Percentiles rank a stretch among this genome's conserved stretches.
Conservation (phyloP, 2,329 filamentous ascomycete species). For the Aspergillus spinulosporus region DNA sequence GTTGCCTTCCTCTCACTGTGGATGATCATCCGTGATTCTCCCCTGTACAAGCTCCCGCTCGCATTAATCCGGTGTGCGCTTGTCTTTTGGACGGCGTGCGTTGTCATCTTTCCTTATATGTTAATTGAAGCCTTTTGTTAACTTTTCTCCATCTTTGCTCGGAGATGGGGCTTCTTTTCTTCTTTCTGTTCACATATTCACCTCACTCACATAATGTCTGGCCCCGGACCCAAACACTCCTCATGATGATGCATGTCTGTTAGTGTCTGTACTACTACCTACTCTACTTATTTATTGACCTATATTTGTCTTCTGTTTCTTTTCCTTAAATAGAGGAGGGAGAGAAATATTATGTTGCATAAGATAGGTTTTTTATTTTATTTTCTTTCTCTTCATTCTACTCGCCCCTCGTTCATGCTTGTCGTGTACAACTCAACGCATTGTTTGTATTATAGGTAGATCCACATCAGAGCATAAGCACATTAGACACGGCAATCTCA, state of each 20-base stretch:
- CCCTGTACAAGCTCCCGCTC: slow-evolving; percentile 60
- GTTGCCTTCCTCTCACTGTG: slow-evolving; percentile 88
- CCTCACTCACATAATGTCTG: neutral
- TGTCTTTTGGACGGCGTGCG: slow-evolving; percentile 76
- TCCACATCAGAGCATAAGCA: too few species aligned
- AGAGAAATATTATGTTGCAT: neutral
- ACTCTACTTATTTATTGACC: neutral
- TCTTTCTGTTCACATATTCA: neutral
- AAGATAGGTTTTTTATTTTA: neutral
- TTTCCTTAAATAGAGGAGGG: neutral
- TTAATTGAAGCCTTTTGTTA: slow-evolving; percentile 61
- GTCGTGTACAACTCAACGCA: too few species aligned
- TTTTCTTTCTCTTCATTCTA: too few species aligned
- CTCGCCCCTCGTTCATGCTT: too few species aligned
- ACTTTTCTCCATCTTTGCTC: neutral
- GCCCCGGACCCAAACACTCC: neutral
- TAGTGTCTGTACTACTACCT: neutral
- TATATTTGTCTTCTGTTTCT: neutral
- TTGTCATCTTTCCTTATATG: slow-evolving; percentile 81
- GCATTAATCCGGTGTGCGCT: slow-evolving; percentile 65
- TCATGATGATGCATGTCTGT: neutral
- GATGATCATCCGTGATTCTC: slow-evolving; percentile 57
- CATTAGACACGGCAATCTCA: too few species aligned
- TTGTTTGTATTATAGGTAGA: too few species aligned
- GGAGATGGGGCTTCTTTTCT: neutral